A percentile compares a stretch with the other conserved stretches of the same genome.
Conservation (phyloP, 1,284 basidiomycete genomes). For the Papiliotrema fonsecae region DNA sequence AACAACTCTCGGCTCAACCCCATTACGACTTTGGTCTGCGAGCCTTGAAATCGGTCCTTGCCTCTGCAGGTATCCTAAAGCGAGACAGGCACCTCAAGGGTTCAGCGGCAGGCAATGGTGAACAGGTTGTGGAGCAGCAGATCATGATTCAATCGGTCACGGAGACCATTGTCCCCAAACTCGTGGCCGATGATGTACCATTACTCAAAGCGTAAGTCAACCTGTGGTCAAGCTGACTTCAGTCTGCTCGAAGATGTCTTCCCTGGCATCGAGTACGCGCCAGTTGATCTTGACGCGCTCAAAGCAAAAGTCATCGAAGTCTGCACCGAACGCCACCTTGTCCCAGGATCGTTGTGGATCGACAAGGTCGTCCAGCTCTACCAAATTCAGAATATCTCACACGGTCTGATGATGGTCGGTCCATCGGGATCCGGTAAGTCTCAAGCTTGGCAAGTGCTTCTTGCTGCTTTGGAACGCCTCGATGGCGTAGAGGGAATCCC, state of each 20-base stretch:
- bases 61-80: conserved; percentile 96
- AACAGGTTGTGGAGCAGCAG: conserved; percentile 82
- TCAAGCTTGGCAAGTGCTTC: conserved; percentile 91
- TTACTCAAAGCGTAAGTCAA: conserved; percentile 72
- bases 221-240: conserved; percentile 2
- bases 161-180: conserved; percentile 96
- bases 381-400: conserved; percentile 99
- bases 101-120: conserved; percentile 49
- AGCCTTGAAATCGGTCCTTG: conserved; percentile 92
- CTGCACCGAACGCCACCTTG: conserved; percentile 77
- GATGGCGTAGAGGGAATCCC: conserved; percentile 89
- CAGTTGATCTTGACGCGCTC: conserved; percentile 81
- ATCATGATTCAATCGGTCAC: conserved; percentile 99
- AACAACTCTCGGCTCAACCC: conserved; percentile 93
- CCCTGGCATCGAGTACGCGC: conserved; percentile 87
- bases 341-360: conserved; percentile 84
- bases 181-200: conserved; percentile 95
- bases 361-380: conserved; percentile 96
- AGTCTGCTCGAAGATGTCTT: conserved; percentile 92
- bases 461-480: conserved; percentile 82
- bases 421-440: conserved; percentile 96
- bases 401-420: conserved; percentile 99
- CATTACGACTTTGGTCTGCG: conserved; percentile 99
- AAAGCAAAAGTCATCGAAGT: conserved; percentile 79
- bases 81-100: conserved; percentile 65